Percentiles rank a stretch among this genome's conserved stretches.
Conservation (phyloP, 1,139 yeast species). For the Meyerozyma sp. region DNA sequence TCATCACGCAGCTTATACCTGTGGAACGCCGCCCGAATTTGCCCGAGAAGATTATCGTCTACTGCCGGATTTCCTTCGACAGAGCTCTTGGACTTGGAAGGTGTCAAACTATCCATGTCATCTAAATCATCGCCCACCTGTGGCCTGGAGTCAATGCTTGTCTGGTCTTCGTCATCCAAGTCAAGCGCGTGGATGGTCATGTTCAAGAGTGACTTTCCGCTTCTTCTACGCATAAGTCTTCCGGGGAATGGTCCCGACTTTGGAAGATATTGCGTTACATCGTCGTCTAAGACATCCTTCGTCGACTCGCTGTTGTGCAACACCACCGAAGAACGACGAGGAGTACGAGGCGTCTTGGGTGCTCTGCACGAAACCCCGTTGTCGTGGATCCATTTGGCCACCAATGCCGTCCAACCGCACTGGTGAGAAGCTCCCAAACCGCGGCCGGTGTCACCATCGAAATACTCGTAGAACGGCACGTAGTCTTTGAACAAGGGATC, state of each 20-base stretch:
- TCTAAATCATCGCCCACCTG: slow-evolving; percentile 15
- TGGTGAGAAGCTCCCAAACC: slow-evolving; percentile 96
- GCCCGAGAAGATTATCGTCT: slow-evolving; percentile 40
- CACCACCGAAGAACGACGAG: slow-evolving; percentile 26
- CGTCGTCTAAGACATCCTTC: slow-evolving; percentile 28
- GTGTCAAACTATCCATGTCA: slow-evolving; percentile 23
- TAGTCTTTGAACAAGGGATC: slow-evolving; percentile 76
- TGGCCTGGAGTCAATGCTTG: slow-evolving; percentile 13
- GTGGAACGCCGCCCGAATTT: slow-evolving; percentile 50
- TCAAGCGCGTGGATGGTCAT: slow-evolving; percentile 65
- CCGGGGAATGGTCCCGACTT: slow-evolving; percentile 53
- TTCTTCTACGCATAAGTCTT: slow-evolving; percentile 55
- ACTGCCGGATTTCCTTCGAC: slow-evolving; percentile 25
- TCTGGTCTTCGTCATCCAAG: slow-evolving; percentile 55
- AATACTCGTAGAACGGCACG: slow-evolving; percentile 81
- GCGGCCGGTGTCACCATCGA: slow-evolving; percentile 93
- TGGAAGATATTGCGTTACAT: slow-evolving; percentile 30
- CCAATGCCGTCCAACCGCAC: slow-evolving; percentile 95
- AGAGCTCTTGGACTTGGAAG: slow-evolving; percentile 31
- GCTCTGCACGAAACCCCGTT: slow-evolving; percentile 67
- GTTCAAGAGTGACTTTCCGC: slow-evolving; percentile 65
- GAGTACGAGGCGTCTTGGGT: slow-evolving; percentile 49
- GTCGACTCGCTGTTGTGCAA: slow-evolving; percentile 18
- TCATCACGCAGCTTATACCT: slow-evolving; percentile 36
- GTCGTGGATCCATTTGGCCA: slow-evolving; percentile 91